Evolutionary conservation across 179 eudicot species (phyloP), one percentile per base, ranked within the genome.

Genomic region (Beta macrorhiza): DNA sequence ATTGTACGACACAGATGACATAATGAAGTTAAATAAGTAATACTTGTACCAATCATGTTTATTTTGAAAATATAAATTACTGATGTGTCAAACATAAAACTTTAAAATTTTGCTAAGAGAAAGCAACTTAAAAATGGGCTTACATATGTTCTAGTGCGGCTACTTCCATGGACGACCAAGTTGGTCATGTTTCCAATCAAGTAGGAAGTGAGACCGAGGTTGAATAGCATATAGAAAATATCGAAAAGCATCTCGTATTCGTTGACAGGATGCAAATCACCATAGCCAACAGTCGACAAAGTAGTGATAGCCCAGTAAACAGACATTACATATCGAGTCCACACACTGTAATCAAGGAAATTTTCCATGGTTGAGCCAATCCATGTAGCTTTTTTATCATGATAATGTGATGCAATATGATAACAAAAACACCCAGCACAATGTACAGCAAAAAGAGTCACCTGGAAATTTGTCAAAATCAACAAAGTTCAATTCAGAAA

Each of bases 281-380:
- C 99, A 78, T 93, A 95, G 10, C 98, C 99, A 17, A 92, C 97
- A 5, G 97, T 95, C 0, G 95, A 86, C 62, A 95, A 87, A 67
- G 99, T 95, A 19, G 95, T 93, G 83, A 93, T 95, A 47, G 98
- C 93, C 99, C 99, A 95, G 76, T 95, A 95, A 49, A 91, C 90
- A 0, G 98, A 87, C 78, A 91, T 92, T 58, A 92, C 88, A 82
- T 95, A 95, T 37, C 92, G 90, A 37, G 87, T 86, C 97, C 94
- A 92, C 75, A 91, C 19, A 80, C 97, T 91, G 59, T 73, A 53
- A 19, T 84, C 20, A 49, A 67, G 84, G 72, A 92, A 95, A 79
- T 91, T 88, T 19, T 16, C 87, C 83, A 84, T 80, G 52, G 85
- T 49, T 74, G 87, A 82, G 77, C 97, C 97, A 42, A 95, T 90